phyloP scores from a whole-genome alignment of 1,284 basidiomycete species.

The Trametes hirsuta region DNA sequence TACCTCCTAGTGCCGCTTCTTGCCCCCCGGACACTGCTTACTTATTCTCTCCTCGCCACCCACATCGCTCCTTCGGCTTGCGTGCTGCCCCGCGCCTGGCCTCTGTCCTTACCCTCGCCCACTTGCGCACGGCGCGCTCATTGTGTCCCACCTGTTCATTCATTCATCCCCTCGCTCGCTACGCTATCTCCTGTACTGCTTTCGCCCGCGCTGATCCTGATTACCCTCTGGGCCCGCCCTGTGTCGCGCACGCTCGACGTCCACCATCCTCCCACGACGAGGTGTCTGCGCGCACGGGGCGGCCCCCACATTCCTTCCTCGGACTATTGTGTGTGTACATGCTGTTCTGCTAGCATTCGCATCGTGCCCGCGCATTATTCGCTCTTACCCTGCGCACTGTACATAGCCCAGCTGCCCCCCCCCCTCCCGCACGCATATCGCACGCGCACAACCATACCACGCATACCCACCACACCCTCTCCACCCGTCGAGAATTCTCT shows the following conservation, averaged over 20 bases:
- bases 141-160: background rate
- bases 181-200: conserved; percentile 26
- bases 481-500: no score
- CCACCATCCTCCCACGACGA: background rate
- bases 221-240: conserved; percentile 1
- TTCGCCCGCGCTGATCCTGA: conserved; percentile 24
- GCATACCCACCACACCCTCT: background rate
- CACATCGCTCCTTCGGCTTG: conserved; percentile 1
- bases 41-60: conserved; percentile 7
- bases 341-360: conserved; percentile 6
- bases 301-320: conserved; percentile 2
- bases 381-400: background rate
- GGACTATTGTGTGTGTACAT: conserved; percentile 21
- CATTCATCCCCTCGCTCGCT: conserved; percentile 11
- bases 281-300: background rate
- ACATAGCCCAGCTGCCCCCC: background rate
- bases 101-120: conserved; percentile 8
- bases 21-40: conserved; percentile 16
- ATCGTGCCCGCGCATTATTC: background rate
- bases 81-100: conserved; percentile 1
- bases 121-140: background rate
- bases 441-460: background rate
- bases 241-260: background rate
- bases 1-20: conserved; percentile 22
- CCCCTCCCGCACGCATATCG: no score